Conservation (phyloP, 768 basidiomycete genomes). For the Pleurotus djamor region DNA sequence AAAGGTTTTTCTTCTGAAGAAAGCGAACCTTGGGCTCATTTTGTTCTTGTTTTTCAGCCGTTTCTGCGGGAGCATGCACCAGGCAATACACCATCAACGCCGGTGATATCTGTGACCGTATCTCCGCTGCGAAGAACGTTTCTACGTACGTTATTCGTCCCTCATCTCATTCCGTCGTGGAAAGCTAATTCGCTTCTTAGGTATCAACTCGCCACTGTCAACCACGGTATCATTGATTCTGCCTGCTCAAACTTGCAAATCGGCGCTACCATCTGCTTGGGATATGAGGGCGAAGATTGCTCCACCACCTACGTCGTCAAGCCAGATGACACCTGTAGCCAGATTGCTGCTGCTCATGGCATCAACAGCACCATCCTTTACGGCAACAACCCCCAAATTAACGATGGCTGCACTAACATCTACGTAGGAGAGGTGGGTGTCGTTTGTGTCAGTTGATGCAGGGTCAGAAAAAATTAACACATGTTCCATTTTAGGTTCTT, state of each 20-base stretch:
- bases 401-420: constrained; percentile 56
- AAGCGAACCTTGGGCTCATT: not conserved
- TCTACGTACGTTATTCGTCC: constrained; percentile 48
- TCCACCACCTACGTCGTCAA: constrained; percentile 53
- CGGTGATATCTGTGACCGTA: constrained; percentile 66
- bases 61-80: constrained; percentile 26
- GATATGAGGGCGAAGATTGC: constrained; percentile 60
- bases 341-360: constrained; percentile 32
- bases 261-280: constrained; percentile 59
- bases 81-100: constrained; percentile 55
- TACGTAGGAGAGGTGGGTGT: constrained; percentile 69
- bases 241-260: constrained; percentile 58
- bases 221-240: constrained; percentile 45
- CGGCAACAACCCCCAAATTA: constrained; percentile 75
- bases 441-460: not conserved
- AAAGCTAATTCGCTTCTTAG: constrained; percentile 27
- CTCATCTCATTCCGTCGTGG: not conserved
- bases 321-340: constrained; percentile 55
- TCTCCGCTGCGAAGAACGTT: constrained; percentile 58
- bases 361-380: constrained; percentile 55
- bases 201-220: constrained; percentile 72
- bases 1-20: no score
- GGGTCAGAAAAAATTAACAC: not conserved
- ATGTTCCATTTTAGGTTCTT: not conserved
- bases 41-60: not conserved